Base-by-base conservation (phyloP, 2,329 filamentous ascomycete species). In the Claviceps sorghi region DNA sequence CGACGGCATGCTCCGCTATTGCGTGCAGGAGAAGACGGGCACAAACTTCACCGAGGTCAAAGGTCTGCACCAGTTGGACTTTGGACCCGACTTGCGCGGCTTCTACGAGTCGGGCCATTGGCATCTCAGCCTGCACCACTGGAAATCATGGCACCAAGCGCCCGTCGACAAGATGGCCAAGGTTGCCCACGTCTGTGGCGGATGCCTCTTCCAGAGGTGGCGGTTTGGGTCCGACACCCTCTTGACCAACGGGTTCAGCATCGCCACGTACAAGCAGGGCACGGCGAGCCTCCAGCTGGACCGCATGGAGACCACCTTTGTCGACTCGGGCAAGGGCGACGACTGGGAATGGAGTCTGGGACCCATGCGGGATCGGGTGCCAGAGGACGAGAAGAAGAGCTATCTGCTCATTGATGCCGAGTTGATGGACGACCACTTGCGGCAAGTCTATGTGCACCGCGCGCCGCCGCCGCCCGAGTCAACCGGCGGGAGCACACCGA, bases 101-200 rank as follows among this genome's bases (percentile, higher is more conserved):
- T 80, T 82, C 59, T 83, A 80, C 61, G 79, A 83, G 64, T 72
- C 74, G 2, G 76, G 77, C 1, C 64, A 71, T 26, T 65, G 68
- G n/a, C 74, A 77, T 0, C 64, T 82, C 13, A 79, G 73, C 49
- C 65, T 83, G 7, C 79, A 83, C 61, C 79, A 83, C 66, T 82
- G 78, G 78, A 81, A 80, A 61, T 76, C 72, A 13, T 82, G 78
- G 77, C 79, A 79, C 63, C 59, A 69, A 9, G 69, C 67, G 29
- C 73, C 73, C 1, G 58, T 59, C 19, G 58, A 57, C 41, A 56
- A 56, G 42, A 58, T 58, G 34, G 53, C 53, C 54, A 56, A 56
- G 53, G 8, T 57, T 10, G 50, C 48, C 45, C 40, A 53, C 1
- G 54, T 79, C n/a, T 82, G 79, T 57, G 79, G 79, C 5, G 73